Conservation (phyloP, 768 basidiomycete species). For the Lentinula guzmanii region DNA sequence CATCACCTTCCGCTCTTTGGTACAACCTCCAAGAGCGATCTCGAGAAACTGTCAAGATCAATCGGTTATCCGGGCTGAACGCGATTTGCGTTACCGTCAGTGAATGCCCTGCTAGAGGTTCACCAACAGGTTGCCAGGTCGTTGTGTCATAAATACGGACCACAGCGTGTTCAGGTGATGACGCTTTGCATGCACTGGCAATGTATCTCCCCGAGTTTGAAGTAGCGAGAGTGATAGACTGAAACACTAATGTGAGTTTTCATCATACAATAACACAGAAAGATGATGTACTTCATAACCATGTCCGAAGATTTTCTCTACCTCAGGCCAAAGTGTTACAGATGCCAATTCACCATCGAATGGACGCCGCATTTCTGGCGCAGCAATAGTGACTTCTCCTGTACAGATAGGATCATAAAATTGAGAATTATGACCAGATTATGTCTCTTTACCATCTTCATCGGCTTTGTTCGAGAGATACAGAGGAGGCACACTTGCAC, state of each 20-base stretch:
- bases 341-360: slow-evolving; percentile 89
- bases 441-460: slow-evolving; percentile 48
- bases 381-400: slow-evolving; percentile 7
- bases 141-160: slow-evolving; percentile 75
- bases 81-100: slow-evolving; percentile 87
- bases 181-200: slow-evolving; percentile 90
- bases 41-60: slow-evolving; percentile 79
- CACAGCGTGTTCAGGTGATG: slow-evolving; percentile 82
- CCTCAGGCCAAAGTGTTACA: slow-evolving; percentile 92
- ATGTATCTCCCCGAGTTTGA: slow-evolving; percentile 66
- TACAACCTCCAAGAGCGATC: slow-evolving; percentile 92
- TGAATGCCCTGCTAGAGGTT: slow-evolving; percentile 74
- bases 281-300: slow-evolving; percentile 78
- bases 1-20: slow-evolving; percentile 40
- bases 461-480: slow-evolving; percentile 93
- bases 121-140: slow-evolving; percentile 65
- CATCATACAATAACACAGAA: background rate
- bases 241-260: background rate
- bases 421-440: background rate
- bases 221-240: slow-evolving; percentile 78
- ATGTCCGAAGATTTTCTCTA: slow-evolving; percentile 96
- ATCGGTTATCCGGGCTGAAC: slow-evolving; percentile 82
- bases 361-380: slow-evolving; percentile 36
- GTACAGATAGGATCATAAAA: background rate
- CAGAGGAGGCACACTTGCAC: slow-evolving; percentile 88